Base-by-base conservation (phyloP, 1,139 yeast genomes). In the Scheffersomyces stambukii region DNA sequence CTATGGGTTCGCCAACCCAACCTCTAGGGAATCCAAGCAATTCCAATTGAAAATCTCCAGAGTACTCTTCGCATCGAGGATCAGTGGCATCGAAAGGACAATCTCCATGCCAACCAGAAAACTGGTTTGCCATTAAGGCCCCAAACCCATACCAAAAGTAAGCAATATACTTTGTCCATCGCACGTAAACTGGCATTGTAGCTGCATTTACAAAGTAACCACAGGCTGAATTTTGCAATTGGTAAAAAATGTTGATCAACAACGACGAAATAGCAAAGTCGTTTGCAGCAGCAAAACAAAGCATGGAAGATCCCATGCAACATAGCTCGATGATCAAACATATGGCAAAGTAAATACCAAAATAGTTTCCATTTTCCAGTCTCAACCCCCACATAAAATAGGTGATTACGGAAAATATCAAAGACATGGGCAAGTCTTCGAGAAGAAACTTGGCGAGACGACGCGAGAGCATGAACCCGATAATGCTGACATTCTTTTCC, bases 71-170 rank as follows among this genome's bases (percentile, higher is more conserved):
- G 35, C 73, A 58, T 21, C 45, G 35, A 1, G 36, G 32, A 21
- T 46, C 51, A 2, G 49, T 48, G 16, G 34, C 34, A 13, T 60
- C 61, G 20, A 59, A 58, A 6, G 66, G 64, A 50, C 91, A 82
- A 29, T 65, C 73, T 7, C 86, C 86, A 33, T 48, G 39, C 60
- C 70, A 80, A 26, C 64, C 70, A 1, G 80, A 60, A 48, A 74
- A 84, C 42, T 83, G 83, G 46, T 80, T 81, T 1, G 86, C 70
- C 12, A 70, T 44, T 32, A 80, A 51, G 1, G 82, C 80, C 1
- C 93, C 93, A 54, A 81, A 81, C 0, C 77, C 79, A 45, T 81
- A 84, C 83, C 91, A 85, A 33, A 81, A 71, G 45, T 76, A 81
- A 0, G 89, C 78, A 30, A 78, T 54, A 51, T 83, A 85, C 46